Base-by-base conservation (phyloP, 139 green algal genomes). In the Pleodorina starrii region DNA sequence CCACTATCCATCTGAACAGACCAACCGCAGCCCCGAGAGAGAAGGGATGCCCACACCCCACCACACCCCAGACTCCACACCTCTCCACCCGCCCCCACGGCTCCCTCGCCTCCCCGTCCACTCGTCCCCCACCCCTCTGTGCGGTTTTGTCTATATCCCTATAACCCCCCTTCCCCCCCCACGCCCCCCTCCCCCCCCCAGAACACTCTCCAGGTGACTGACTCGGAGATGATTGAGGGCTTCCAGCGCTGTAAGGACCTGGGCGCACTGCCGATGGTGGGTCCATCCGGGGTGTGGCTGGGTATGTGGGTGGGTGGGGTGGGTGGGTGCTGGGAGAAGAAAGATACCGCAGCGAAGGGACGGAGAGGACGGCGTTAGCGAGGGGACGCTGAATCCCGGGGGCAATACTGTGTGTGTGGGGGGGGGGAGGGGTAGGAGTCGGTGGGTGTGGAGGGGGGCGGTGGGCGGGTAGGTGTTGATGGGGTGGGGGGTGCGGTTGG, bases 201-300 rank as follows among this genome's bases (percentile, higher is more conserved):
- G 94, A 95, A 94, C 9, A 87, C 92, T 2, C 63, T 97, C 19
- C 93, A 94, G 90, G 94, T 97, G 14, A 94, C 59, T 19, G 95
- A 97, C 86, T 94, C 97, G 66, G 90, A 99, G 92, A 93, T 99
- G 68, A 68, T 99, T 27, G n/a, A 92, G 12, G 97, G 96, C 27
- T 80, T 99, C 40, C 12, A 90, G 27, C 88, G 90, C 27, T 99
- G 97, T 94, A 95, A 93, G 83, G 86, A 98, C 68, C 94, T 99
- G 35, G 97, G 97, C 12, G 97, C 97, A 0, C 80, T 99, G 27
- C 92, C 96, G 36, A 93, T 95, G 96, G 96, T 97, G 74, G 3
- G 90, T 75, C 27, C 21, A 27, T 60, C 51, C 17, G 17, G 17
- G 51, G 51, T 60, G 14, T 71, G 19, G 19, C 6, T 29, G 10